phyloP scores from a whole-genome alignment of 2,329 filamentous ascomycete species.

The Cercospora brassicicola region DNA sequence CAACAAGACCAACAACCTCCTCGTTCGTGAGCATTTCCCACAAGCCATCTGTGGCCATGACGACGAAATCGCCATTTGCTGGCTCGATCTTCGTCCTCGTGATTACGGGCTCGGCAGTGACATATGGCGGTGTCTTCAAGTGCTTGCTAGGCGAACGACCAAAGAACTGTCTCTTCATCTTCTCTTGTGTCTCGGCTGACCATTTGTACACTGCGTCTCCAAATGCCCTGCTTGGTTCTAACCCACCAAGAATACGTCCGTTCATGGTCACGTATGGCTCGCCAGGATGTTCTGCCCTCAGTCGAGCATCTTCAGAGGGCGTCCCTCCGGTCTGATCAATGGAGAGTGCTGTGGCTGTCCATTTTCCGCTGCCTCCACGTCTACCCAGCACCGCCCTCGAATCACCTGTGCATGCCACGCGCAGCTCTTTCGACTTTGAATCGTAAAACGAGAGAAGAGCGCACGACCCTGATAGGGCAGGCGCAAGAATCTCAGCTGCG shows the following conservation, averaged over 20 bases:
- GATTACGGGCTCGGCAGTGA: slow-evolving; percentile 91
- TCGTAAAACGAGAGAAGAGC: slow-evolving; percentile 97
- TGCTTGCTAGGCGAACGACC: slow-evolving; percentile 73
- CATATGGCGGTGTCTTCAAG: slow-evolving; percentile 90
- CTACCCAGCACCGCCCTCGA: slow-evolving; percentile 92
- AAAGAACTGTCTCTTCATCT: slow-evolving; percentile 83
- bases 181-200: slow-evolving; percentile 78
- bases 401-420: slow-evolving; percentile 94
- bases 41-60: slow-evolving; percentile 92
- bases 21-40: slow-evolving; percentile 99
- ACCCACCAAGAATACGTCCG: slow-evolving; percentile 83
- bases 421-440: slow-evolving; percentile 76
- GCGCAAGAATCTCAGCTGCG: slow-evolving; percentile 86
- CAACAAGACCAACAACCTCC: slow-evolving; percentile 93
- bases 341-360: slow-evolving; percentile 85
- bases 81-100: slow-evolving; percentile 91
- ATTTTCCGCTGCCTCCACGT: slow-evolving; percentile 75
- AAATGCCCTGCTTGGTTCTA: slow-evolving; percentile 92
- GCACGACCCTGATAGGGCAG: slow-evolving; percentile 94
- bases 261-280: slow-evolving; percentile 86
- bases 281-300: slow-evolving; percentile 83
- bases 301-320: slow-evolving; percentile 75
- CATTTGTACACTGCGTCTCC: slow-evolving; percentile 98
- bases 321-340: slow-evolving; percentile 93
- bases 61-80: slow-evolving; percentile 87